Percentiles rank a stretch among this genome's conserved stretches.
Conservation (phyloP, 257 asterid genomes). For the Solanum microdontum region DNA sequence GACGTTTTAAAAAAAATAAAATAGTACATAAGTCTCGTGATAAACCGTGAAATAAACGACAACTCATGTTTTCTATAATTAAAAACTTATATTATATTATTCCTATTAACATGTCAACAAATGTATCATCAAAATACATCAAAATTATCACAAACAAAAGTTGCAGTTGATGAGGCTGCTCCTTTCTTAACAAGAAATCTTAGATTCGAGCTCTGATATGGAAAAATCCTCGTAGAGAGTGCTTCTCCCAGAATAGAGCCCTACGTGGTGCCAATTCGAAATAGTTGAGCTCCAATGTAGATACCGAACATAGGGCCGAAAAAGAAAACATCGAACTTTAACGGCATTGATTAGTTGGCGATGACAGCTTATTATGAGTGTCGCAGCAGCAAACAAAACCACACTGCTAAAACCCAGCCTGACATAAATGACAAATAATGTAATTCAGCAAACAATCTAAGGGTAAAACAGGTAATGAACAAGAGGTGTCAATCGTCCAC, state of each 20-base stretch:
- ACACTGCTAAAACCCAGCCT: background rate
- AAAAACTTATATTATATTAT: no score
- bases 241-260: background rate
- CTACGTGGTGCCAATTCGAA: fast-evolving
- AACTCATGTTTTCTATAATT: no score
- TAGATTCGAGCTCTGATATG: background rate
- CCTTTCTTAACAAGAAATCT: no score
- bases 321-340: background rate
- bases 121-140: background rate
- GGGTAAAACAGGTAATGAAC: background rate
- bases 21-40: no score
- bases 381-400: background rate
- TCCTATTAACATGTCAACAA: background rate
- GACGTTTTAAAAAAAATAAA: background rate
- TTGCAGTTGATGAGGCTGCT: no score
- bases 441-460: background rate
- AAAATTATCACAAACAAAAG: no score
- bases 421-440: background rate
- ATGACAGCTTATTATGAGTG: background rate
- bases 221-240: no score
- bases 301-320: no score
- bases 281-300: background rate
- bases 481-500: background rate
- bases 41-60: no score
- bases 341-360: background rate